phyloP scores from a whole-genome alignment of 2,329 filamentous ascomycete species.

The Ophiosphaerella narmari region DNA sequence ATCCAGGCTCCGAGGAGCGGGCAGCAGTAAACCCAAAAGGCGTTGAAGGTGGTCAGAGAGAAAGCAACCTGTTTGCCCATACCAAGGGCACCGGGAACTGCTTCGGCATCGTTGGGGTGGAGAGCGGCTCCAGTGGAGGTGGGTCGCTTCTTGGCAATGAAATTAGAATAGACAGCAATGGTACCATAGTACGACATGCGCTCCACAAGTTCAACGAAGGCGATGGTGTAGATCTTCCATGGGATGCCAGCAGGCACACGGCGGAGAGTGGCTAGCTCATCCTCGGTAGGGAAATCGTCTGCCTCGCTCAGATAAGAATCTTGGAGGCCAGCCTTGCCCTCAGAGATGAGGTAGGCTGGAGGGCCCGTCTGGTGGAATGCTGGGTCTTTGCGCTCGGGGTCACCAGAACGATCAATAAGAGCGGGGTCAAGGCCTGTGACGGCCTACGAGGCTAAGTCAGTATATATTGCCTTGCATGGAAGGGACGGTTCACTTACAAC shows the following conservation, averaged over 20 bases:
- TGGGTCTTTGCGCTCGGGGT: constrained; percentile 40
- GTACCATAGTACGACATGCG: constrained; percentile 48
- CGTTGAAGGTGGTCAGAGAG: constrained; percentile 58
- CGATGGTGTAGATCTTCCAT: constrained; percentile 40
- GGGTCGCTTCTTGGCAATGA: constrained; percentile 36
- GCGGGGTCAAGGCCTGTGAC: constrained; percentile 40
- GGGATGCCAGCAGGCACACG: constrained; percentile 42
- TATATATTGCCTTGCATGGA: not conserved
- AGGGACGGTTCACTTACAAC: constrained; percentile 20
- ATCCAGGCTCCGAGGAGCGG: constrained; percentile 63
- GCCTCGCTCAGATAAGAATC: constrained; percentile 33
- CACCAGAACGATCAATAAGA: constrained; percentile 39
- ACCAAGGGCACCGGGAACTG: constrained; percentile 57
- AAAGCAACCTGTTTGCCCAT: constrained; percentile 60
- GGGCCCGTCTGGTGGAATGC: constrained; percentile 26
- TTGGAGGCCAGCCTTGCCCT: constrained; percentile 47
- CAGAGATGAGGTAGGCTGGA: constrained; percentile 35
- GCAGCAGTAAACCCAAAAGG: constrained; percentile 63
- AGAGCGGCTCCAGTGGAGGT: constrained; percentile 39
- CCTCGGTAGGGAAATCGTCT: constrained; percentile 38
- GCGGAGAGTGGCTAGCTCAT: constrained; percentile 42
- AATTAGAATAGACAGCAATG: constrained; percentile 45
- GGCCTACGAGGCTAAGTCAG: constrained; percentile 24
- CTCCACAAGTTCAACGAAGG: constrained; percentile 46
- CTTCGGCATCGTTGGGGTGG: constrained; percentile 31